Evolutionary conservation across 2,329 filamentous ascomycete species (phyloP), one percentile per base, ranked within the genome.

Genomic region (Stemphylium lycopersici): DNA sequence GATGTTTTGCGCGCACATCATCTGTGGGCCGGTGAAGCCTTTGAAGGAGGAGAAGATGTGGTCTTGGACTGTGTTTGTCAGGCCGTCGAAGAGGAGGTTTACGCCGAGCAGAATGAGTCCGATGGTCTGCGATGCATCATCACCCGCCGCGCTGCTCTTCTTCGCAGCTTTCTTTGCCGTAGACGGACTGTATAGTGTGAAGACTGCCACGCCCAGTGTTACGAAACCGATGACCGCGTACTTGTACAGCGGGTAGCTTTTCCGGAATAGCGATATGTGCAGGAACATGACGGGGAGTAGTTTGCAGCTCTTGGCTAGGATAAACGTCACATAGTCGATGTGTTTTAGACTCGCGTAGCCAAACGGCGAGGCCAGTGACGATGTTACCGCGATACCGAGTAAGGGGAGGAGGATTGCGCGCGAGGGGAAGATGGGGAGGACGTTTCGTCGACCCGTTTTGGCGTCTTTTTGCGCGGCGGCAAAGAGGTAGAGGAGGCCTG

Each of bases 1-100:
- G 51, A 96, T 80, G 74, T 98, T 99, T 77, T 97, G 91, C 34
- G 93, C 93, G 73, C 93, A 96, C 95, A 99, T 99, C 95, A 99
- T 99, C 83, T 99, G 95, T 55, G 93, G 92, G 8, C 95, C 95
- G 2, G 87, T 86, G 74, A 95, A 97, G 12, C 88, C 87, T 61
- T 86, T 86, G 77, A 92, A 96, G 1, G 77, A 72, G 22, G 79
- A 76, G 75, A 98, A 97, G 75, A 99, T 91, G 76, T 96, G 88
- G 76, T 99, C 95, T 81, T 99, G 95, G 2, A 93, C 96, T 48
- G 89, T 92, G 77, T 99, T 99, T 55, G 93, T 98, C 48, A 99
- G 82, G 61, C 95, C 95, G 75, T 99, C 95, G 68, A 99, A 95
- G 16, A 99, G 84, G 46, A 99, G 82, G 75, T 99, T 99, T 71